Base-by-base conservation (phyloP, 495 filamentous ascomycete species). In the Paragyromitra xinjiangensis region DNA sequence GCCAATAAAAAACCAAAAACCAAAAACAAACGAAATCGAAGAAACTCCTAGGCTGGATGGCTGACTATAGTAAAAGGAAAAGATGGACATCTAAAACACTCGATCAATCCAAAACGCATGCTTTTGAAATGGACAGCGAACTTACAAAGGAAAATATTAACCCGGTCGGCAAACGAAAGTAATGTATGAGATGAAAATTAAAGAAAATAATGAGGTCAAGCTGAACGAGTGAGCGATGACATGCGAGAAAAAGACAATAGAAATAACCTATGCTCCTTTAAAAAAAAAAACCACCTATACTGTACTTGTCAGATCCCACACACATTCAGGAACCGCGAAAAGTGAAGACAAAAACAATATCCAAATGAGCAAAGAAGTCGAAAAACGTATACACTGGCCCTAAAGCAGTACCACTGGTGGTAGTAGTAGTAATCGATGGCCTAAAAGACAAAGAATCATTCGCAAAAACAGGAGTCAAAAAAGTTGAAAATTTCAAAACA, bases 401-500 rank as follows among this genome's bases (percentile, higher is more conserved):
- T 61, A 37, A 51, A 58, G 16, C 34, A 66, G 53, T 64, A 58
- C 45, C 48, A 61, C 24, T 14, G 61, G 39, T 48, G 50, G 14
- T 29, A 62, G 34, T 16, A 64, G 53, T 64, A 64, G 73, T 66
- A 58, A 64, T 59, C 69, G 19, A 59, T 45, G 61, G 50, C 68
- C 50, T 77, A 73, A 73, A 69, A 72, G n/a, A 73, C 61, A 61
- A 69, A 26, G 22, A 62, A 73, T 37, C 68, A 61, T 69, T 48
- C 29, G 26, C 40, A 50, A 34, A 67, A 58, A 64, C 24, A 66
- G 39, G 42, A 59, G 11, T 61, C 50, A 71, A 72, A 71, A 64
- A 58, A 39, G 51, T 69, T 48, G 40, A 40, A 73, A 73, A 66
- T 65, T 63, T 73, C 74, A 66, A 73, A 77, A 73, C 74, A 73